Base-by-base conservation (phyloP, 805 yeast genomes). In the Millerozyma miso region DNA sequence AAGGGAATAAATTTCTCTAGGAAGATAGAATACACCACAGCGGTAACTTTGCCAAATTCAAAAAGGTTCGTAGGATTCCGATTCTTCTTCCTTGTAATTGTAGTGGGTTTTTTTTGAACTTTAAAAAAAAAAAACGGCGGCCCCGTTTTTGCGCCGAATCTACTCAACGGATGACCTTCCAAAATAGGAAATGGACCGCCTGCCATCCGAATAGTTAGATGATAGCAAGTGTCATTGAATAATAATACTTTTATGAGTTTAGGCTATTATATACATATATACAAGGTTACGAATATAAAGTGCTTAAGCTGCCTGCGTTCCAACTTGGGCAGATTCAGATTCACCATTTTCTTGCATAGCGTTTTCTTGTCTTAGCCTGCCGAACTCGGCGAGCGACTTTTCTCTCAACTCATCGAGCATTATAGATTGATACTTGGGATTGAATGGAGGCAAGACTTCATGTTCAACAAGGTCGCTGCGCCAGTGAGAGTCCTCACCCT, bases 401-500 rank as follows among this genome's bases (percentile, higher is more conserved):
- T 60, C 65, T 44, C 79, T 69, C 54, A 86, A 61, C 49, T 79
- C 81, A 54, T 81, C 83, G 52, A 88, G 69, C 43, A 85, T 63
- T 2, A 80, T 81, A 47, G 78, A 74, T 59, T 84, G 85, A 54
- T 84, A 85, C 53, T 85, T 79, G 17, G 88, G 79, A 47, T 74
- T 73, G 57, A 75, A 70, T 52, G 75, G 66, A 19, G 76, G 83
- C 51, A 88, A 63, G 45, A 67, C 63, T n/a, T 72, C 72, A 65
- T 88, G 96, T 47, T 74, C 65, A 13, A 82, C 81, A 41, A 79
- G 60, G 6, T 74, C 75, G 2, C 48, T 51, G 42, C 77, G 68
- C 97, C 97, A 89, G 61, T 83, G 74, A 48, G 72, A 67, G 38
- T 77, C 81, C 40, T 80, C 89, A 37, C 98, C 98, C 65, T 80